Base-by-base conservation (phyloP, 495 filamentous ascomycete genomes). In the Neurospora sp. region DNA sequence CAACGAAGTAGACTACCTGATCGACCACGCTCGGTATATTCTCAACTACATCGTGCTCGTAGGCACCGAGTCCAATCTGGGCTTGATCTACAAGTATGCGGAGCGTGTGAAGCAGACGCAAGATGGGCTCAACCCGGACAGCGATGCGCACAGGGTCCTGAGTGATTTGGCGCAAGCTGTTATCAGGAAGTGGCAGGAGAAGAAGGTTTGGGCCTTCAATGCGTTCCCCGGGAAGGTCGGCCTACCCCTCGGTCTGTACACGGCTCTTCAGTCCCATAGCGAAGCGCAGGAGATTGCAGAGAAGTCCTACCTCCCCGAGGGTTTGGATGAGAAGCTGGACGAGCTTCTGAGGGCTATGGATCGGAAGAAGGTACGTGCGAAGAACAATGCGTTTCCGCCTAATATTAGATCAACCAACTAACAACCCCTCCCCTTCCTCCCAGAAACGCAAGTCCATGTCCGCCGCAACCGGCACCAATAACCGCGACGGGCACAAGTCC, bases 31-130 rank as follows among this genome's bases (percentile, higher is more conserved):
- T 7, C 89, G 84, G 77, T 99, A 98, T 79, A 88, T 98, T 70
- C 82, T 97, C 35, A 97, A 94, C 82, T 99, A 98, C 79, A 83
- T 98, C 46, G 89, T 86, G 42, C 89, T 90, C 37, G 90, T 98
- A 18, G 94, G 92, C 12, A 96, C 90, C 38, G 90, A 93, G 76
- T 89, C 92, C 23, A 98, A 98, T 76, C 85, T 98, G 9, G 91
- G 92, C 0, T 82, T 97, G 73, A 94, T 99, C 73, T 96, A 91
- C 84, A 93, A 97, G 80, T 89, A 97, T 69, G 95, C 93, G 20
- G 93, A 98, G 83, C 90, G 94, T 10, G 91, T 97, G 69, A 99
- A 99, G 83, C 92, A 94, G 82, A 91, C 92, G 31, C 88, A 89
- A 27, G 96, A 99, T 78, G 91, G 88, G 31, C 87, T 98, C 69